Conservation (phyloP, 305 asterid species). For the Ajuga reptans region DNA sequence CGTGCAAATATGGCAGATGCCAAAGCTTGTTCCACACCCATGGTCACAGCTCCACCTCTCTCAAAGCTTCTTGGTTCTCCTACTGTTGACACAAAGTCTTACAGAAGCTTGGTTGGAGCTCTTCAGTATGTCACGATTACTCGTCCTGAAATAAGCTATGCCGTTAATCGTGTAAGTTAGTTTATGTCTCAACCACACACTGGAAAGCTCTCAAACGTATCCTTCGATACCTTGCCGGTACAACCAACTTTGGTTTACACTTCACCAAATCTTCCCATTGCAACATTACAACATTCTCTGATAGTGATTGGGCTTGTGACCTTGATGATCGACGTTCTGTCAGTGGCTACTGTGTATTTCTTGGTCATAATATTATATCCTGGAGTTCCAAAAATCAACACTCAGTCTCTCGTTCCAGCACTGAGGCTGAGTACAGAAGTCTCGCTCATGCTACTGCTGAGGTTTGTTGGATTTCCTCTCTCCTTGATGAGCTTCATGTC, state of each 20-base stretch:
- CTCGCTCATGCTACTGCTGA: not conserved
- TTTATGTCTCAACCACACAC: not conserved
- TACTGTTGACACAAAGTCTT: too few relatives aligned
- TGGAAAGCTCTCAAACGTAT: not conserved
- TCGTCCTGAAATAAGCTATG: too few relatives aligned
- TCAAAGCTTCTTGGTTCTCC: too few relatives aligned
- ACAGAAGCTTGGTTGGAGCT: too few relatives aligned
- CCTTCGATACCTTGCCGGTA: not conserved
- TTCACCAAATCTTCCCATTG: not conserved
- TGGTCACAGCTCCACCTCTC: too few relatives aligned
- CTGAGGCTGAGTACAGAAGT: not conserved
- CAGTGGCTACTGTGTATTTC: not conserved
- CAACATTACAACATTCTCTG: not conserved
- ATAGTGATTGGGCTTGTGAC: not conserved
- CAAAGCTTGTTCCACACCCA: too few relatives aligned
- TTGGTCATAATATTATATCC: not conserved
- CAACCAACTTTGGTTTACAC: not conserved
- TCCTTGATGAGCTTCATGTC: not conserved
- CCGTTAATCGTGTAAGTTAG: too few relatives aligned
- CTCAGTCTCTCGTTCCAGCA: not conserved
- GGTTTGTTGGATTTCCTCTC: not conserved
- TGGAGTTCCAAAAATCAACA: not conserved
- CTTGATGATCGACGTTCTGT: not conserved
- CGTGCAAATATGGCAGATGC: too few relatives aligned
- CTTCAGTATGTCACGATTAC: too few relatives aligned